Conservation (phyloP, 495 filamentous ascomycete species). For the Penicillium cosmopolitanum region DNA sequence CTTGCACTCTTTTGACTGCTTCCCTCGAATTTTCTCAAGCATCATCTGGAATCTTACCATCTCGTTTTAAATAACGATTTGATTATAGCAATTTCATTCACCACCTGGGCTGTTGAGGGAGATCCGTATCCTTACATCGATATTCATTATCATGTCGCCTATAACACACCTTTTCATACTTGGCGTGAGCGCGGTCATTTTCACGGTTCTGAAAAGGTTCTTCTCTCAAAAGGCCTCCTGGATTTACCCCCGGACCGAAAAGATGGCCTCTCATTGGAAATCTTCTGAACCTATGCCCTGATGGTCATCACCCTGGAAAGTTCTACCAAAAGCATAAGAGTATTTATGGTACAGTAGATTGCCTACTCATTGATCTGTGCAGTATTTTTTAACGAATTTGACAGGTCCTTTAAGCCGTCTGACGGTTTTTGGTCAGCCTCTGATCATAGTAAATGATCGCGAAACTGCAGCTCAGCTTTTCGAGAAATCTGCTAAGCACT, state of each 20-base stretch:
- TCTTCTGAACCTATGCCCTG: not conserved
- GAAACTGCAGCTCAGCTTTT: not conserved
- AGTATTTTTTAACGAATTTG: not conserved
- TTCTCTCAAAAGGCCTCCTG: not conserved
- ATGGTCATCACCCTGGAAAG: not conserved
- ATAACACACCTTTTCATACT: not conserved
- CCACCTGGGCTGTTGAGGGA: too few species aligned
- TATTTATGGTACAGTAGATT: not conserved
- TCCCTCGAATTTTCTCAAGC: too few species aligned
- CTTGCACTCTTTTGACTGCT: too few species aligned
- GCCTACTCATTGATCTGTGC: too few species aligned
- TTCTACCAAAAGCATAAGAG: not conserved
- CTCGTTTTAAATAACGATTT: too few species aligned
- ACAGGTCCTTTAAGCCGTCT: not conserved
- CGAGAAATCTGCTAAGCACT: slow-evolving; percentile 5
- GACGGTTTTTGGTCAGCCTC: not conserved
- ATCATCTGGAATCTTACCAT: too few species aligned
- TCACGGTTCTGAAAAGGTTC: not conserved
- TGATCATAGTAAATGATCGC: not conserved
- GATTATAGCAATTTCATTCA: too few species aligned
- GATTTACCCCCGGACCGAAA: slow-evolving; percentile 1
- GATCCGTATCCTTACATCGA: too few species aligned
- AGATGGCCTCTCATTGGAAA: slow-evolving; percentile 4
- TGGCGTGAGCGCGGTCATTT: not conserved
- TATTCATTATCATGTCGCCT: not conserved